Percentiles rank a stretch among this genome's conserved stretches.
Conservation (phyloP, 345 rosid species). For the Populus euphratica region DNA sequence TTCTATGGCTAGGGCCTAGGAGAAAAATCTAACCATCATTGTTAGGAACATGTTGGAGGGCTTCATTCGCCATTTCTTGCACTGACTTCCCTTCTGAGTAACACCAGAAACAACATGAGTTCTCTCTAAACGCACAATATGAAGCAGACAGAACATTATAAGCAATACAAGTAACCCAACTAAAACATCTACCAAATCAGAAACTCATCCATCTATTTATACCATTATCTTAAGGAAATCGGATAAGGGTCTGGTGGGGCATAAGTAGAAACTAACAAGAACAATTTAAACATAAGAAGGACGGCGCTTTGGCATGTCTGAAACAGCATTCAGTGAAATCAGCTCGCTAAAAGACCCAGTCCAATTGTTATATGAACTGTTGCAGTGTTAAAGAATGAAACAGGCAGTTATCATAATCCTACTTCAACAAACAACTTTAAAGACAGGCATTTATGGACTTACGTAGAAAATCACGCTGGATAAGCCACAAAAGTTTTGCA, state of each 20-base stretch:
- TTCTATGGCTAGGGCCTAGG: no score
- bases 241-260: neutral
- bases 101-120: slow-evolving; percentile 19
- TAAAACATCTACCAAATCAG: slow-evolving; percentile 3
- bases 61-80: slow-evolving; percentile 95
- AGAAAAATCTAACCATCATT: slow-evolving; percentile 52
- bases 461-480: slow-evolving; percentile 99
- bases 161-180: neutral
- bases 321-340: neutral
- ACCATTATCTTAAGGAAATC: slow-evolving; percentile 1
- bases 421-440: slow-evolving; percentile 2
- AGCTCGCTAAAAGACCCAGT: neutral
- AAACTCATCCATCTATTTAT: neutral
- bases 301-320: neutral
- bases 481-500: slow-evolving; percentile 96
- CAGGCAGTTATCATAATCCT: neutral
- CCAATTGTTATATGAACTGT: neutral
- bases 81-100: slow-evolving; percentile 91
- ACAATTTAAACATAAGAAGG: neutral
- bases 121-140: slow-evolving; percentile 4
- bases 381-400: slow-evolving; percentile 5
- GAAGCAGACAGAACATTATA: neutral
- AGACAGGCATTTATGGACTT: slow-evolving; percentile 34
- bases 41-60: slow-evolving; percentile 83
- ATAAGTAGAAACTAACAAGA: neutral